Percentiles rank a stretch among this genome's conserved stretches.
Evolutionary conservation across 805 yeast species (phyloP).

Genomic region (Candida orba): DNA sequence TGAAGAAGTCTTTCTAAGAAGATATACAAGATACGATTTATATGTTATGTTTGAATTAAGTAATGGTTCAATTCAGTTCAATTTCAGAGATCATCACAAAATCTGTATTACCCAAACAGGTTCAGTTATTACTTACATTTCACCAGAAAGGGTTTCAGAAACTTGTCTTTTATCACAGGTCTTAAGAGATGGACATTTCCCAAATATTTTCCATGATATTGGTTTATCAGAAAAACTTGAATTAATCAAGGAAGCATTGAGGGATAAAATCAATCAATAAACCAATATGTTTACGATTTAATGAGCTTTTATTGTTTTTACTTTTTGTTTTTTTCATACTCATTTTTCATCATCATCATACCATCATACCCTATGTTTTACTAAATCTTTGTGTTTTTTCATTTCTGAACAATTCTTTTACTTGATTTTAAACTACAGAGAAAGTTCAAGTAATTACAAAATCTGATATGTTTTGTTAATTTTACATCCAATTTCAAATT

Average conservation of each 20-base stretch:
- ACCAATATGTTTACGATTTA: no score
- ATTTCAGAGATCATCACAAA: conserved; percentile 92
- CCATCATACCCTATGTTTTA: no score
- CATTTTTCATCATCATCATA: no score
- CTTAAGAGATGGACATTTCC: conserved; percentile 39
- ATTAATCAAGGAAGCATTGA: conserved; percentile 62
- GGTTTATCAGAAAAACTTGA: conserved; percentile 39
- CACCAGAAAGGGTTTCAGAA: conserved; percentile 65
- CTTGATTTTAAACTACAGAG: no score
- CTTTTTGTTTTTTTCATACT: no score
- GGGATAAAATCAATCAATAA: conserved; percentile 21
- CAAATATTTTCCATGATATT: conserved; percentile 39
- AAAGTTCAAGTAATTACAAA: no score
- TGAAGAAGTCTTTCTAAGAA: conserved; percentile 69
- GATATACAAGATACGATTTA: conserved; percentile 71
- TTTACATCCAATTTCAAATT: no score
- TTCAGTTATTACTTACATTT: conserved; percentile 68
- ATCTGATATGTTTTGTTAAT: no score
- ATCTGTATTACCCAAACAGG: conserved; percentile 74
- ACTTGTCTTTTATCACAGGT: conserved; percentile 51
- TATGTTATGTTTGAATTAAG: conserved; percentile 90
- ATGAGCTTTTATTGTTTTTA: no score
- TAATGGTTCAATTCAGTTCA: conserved; percentile 88
- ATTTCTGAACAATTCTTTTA: no score
- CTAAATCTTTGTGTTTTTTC: no score